Evolutionary conservation across 768 basidiomycete species (phyloP).

Genomic region (Rhizopogon vinicolor): DNA sequence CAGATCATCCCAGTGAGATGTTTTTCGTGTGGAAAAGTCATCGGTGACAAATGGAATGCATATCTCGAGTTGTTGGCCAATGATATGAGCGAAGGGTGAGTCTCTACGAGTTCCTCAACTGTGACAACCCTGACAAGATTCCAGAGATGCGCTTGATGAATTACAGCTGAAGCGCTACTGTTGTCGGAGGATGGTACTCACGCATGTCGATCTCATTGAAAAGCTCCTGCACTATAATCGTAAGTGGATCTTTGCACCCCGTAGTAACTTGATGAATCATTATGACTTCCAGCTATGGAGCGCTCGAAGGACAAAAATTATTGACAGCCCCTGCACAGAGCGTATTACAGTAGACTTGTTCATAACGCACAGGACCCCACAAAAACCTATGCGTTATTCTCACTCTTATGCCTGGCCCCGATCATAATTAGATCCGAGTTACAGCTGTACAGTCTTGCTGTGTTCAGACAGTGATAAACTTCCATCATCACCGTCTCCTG

Average conservation of each 20-base stretch:
- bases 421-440: background rate
- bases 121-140: background rate
- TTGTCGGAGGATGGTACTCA: slow-evolving; percentile 95
- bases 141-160: slow-evolving; percentile 84
- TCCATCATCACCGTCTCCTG: background rate
- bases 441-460: background rate
- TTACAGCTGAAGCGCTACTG: slow-evolving; percentile 92
- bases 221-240: slow-evolving; percentile 96
- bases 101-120: background rate
- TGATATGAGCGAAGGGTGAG: slow-evolving; percentile 84
- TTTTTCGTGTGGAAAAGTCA: slow-evolving; percentile 95
- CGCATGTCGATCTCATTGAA: slow-evolving; percentile 97
- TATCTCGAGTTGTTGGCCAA: slow-evolving; percentile 79
- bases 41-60: slow-evolving; percentile 92
- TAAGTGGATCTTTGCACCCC: slow-evolving; percentile 35
- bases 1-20: slow-evolving; percentile 96
- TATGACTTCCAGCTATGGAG: slow-evolving; percentile 23
- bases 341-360: background rate
- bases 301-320: slow-evolving; percentile 24
- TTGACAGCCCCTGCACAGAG: slow-evolving; percentile 6
- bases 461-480: background rate
- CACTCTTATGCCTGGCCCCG: background rate
- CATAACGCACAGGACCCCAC: too few species aligned
- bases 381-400: background rate
- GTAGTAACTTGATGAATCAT: background rate